Evolutionary conservation across 768 basidiomycete species (phyloP), one percentile per base, ranked within the genome.

Genomic region (Suillus decipiens): DNA sequence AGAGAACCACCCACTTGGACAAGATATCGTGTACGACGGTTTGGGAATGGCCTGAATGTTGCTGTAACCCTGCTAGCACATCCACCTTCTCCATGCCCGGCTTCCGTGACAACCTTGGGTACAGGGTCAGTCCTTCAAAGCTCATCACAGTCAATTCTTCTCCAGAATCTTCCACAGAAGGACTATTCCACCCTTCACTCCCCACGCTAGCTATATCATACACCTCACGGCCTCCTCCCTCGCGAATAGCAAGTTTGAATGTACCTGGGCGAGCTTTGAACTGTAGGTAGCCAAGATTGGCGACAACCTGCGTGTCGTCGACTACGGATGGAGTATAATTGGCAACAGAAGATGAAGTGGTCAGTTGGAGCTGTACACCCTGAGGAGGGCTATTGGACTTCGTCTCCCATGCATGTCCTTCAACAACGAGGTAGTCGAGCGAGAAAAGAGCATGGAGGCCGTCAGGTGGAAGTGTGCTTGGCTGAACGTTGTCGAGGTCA

Each of bases 401-500:
- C 6, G 77, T 70, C 63, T 99, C 96, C 11, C 95, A 87, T 0
- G 95, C 95, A 69, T 99, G 96, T 2, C 97, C 97, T 72, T 98
- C 96, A 50, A 98, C 84, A 56, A 99, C 87, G 24, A 99, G 83
- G 67, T 94, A 90, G 69, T 98, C 95, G 7, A 99, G 87, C 58
- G 88, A 87, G 78, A 95, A 97, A 53, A 91, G 77, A 0, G 92
- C 91, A 48, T 91, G 84, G 4, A 96, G 79, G 6, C 89, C 87
- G 47, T 82, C 80, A 0, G 81, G 78, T 1, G 84, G 78, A 3
- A 96, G 81, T 50, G 84, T 82, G 12, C 81, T 82, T 8, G 99
- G 84, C 51, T 95, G 92, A 63, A 99, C 90, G 74, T 99, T 99
- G 78, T 99, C 96, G 33, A 99, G 85, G 73, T 99, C 96, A 67